Percentiles rank a stretch among this genome's conserved stretches.
Evolutionary conservation across 176 grass and related monocot genomes (phyloP).

Genomic region (Carex cristatella): DNA sequence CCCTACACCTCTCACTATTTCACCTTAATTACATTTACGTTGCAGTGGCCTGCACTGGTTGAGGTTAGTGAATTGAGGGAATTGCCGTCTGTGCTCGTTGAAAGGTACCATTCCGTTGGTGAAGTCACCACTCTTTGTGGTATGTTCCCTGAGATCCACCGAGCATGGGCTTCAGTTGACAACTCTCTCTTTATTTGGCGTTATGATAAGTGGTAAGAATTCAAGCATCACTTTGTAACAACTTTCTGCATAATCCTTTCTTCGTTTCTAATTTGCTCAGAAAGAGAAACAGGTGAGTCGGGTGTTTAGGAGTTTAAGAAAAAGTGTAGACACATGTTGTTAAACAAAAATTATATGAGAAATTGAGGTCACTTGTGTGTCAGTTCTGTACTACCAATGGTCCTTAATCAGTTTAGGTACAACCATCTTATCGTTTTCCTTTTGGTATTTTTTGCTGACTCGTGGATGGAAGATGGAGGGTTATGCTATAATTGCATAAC

Average conservation of each 20-base stretch:
- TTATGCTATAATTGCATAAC: neutral
- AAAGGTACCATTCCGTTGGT: slow-evolving; percentile 83
- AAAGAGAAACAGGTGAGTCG: neutral
- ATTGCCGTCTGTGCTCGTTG: slow-evolving; percentile 72
- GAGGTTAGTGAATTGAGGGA: slow-evolving; percentile 82
- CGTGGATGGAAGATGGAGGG: neutral
- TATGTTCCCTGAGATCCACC: slow-evolving; percentile 79
- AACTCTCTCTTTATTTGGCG: slow-evolving; percentile 90
- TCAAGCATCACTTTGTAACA: neutral
- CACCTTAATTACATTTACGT: neutral
- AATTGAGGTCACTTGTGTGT: neutral
- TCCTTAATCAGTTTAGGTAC: neutral
- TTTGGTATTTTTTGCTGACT: neutral
- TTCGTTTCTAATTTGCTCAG: neutral
- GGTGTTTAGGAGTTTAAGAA: neutral
- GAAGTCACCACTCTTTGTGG: slow-evolving; percentile 98
- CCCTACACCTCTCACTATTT: neutral
- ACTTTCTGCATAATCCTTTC: neutral
- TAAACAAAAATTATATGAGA: neutral
- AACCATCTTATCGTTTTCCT: neutral
- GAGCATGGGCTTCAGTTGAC: slow-evolving; percentile 94
- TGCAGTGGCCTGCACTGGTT: slow-evolving; percentile 92
- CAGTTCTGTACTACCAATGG: neutral
- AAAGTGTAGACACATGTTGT: neutral
- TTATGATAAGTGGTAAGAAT: slow-evolving; percentile 81